A percentile compares a stretch with the other conserved stretches of the same genome.
Evolutionary conservation across 208 protist genomes (phyloP).

Genomic region (Wallacemonas sp.): DNA sequence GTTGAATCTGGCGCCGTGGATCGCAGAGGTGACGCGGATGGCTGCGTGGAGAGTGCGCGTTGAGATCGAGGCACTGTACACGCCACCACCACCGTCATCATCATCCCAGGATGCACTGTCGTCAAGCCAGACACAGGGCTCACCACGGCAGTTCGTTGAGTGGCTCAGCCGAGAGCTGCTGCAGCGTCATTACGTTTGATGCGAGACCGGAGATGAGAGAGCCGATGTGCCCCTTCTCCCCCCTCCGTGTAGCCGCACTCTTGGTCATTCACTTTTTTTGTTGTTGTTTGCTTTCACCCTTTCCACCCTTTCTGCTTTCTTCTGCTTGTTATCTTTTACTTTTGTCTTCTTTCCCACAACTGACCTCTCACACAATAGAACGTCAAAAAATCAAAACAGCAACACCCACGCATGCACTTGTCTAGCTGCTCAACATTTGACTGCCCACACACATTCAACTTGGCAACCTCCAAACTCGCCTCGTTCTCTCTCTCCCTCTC

Average conservation of each 20-base stretch:
- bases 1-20: slow-evolving; percentile 16
- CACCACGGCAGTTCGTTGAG: slow-evolving; percentile 19
- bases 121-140: background rate
- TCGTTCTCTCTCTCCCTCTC: background rate
- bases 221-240: background rate
- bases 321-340: background rate
- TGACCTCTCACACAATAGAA: background rate
- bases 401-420: too few species aligned
- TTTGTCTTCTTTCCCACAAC: background rate
- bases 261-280: background rate
- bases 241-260: background rate
- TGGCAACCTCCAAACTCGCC: too few species aligned
- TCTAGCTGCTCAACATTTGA: too few species aligned
- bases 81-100: background rate
- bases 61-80: slow-evolving; percentile 47
- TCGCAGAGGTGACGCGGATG: slow-evolving; percentile 33
- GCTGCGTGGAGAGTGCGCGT: slow-evolving; percentile 28
- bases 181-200: slow-evolving; percentile 38
- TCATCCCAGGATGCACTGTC: background rate
- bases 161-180: slow-evolving; percentile 48
- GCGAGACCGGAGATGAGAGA: background rate
- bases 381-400: too few species aligned
- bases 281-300: background rate
- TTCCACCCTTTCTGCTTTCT: background rate
- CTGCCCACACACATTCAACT: too few species aligned